Percentiles rank a stretch among this genome's conserved stretches.
These are phyloP conservation scores for Globisporangium nodosum DNA, from an alignment of 352 stramenopile genomes.

Conservation along the genomic window DNA sequence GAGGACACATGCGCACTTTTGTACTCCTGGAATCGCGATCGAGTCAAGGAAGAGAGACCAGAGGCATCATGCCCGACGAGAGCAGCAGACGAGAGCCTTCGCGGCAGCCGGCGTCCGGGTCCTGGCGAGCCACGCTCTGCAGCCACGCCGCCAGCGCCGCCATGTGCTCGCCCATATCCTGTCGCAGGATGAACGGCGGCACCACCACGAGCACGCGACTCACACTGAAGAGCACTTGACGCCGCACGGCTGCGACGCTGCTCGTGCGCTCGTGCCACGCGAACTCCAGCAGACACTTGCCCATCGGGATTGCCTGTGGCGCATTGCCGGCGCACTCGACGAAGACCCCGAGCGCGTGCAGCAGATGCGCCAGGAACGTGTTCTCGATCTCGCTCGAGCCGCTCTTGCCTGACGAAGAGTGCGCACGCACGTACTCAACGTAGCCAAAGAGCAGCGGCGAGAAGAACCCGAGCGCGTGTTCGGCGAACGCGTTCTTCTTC, in stretches of 20 bases:
- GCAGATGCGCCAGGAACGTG: slow-evolving; percentile 62
- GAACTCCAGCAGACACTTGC: slow-evolving; percentile 66
- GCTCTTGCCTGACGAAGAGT: slow-evolving; percentile 10
- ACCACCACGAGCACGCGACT: slow-evolving; percentile 66
- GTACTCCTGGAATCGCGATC: too few relatives aligned
- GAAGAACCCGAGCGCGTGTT: slow-evolving; percentile 62
- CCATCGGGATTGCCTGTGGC: slow-evolving; percentile 55
- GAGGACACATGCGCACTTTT: too few relatives aligned
- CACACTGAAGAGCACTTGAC: slow-evolving; percentile 67
- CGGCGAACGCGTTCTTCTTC: slow-evolving; percentile 62
- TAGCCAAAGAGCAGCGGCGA: slow-evolving; percentile 73
- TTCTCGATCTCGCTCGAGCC: slow-evolving; percentile 49
- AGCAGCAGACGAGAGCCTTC: slow-evolving; percentile 54
- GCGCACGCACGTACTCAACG: slow-evolving; percentile 40
- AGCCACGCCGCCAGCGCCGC: slow-evolving; percentile 51
- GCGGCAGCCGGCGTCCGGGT: slow-evolving; percentile 64
- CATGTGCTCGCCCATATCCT: slow-evolving; percentile 46
- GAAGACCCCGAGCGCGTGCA: slow-evolving; percentile 60
- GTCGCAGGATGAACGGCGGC: slow-evolving; percentile 42
- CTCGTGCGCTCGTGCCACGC: slow-evolving; percentile 50
- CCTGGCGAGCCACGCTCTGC: slow-evolving; percentile 28
- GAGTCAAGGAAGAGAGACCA: background rate
- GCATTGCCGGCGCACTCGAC: slow-evolving; percentile 64
- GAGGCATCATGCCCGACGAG: slow-evolving; percentile 31
- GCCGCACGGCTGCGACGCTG: slow-evolving; percentile 44